Evolutionary conservation across 73 alveolate genomes (phyloP).

Genomic region (Paramecium biaurelia): DNA sequence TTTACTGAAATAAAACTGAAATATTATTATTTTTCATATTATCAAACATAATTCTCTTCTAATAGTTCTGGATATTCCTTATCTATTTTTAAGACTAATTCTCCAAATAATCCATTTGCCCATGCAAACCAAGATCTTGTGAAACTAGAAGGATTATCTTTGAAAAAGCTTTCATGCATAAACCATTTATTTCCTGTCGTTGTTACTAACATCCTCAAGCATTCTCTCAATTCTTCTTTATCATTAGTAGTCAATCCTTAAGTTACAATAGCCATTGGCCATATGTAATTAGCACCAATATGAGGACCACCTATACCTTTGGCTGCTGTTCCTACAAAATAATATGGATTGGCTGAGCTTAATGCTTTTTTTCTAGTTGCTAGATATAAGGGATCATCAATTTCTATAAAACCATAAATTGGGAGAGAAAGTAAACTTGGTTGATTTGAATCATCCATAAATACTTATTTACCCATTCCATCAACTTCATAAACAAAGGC

Average conservation of each 20-base stretch:
- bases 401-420: conserved; percentile 71
- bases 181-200: conserved; percentile 75
- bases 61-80: conserved; percentile 57
- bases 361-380: conserved; percentile 79
- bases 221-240: conserved; percentile 73
- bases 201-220: conserved; percentile 72
- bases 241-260: conserved; percentile 79
- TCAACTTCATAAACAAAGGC: conserved; percentile 81
- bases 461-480: conserved; percentile 77
- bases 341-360: conserved; percentile 76
- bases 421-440: conserved; percentile 84
- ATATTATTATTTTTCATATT: neutral
- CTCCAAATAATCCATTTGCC: conserved; percentile 90
- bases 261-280: conserved; percentile 87
- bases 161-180: conserved; percentile 84
- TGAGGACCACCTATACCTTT: conserved; percentile 85
- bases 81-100: conserved; percentile 66
- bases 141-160: conserved; percentile 69
- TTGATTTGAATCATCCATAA: conserved; percentile 90
- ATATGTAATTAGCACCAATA: conserved; percentile 74
- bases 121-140: conserved; percentile 91
- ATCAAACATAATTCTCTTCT: neutral
- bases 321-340: conserved; percentile 77
- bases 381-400: conserved; percentile 72
- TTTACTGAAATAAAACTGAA: neutral